Evolutionary conservation across 2,329 filamentous ascomycete species (phyloP), one percentile per base, ranked within the genome.

Genomic region (Amauroascus niger): DNA sequence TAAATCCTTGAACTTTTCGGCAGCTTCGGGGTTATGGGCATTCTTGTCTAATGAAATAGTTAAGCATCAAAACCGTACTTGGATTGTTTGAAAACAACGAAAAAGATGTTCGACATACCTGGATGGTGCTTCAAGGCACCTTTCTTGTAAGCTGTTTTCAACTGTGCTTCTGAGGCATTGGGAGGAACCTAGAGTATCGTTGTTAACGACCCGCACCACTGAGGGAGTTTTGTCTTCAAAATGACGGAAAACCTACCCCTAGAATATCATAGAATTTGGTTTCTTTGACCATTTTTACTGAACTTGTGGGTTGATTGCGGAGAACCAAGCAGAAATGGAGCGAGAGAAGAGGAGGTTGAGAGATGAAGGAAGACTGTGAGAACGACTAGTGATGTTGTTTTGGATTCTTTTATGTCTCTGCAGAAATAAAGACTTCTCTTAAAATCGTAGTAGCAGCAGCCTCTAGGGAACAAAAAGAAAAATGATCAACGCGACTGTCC

Each of bases 1-100:
- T 57, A 96, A 80, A 65, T 96, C 90, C 78, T 98, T 97, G 84
- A 98, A 98, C 74, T 96, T 98, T 58, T 95, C 89, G 63, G 91
- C 89, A 49, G 93, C 90, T 24, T 84, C 86, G 39, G 90, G 89
- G 76, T 95, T 94, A 76, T 93, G 83, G 60, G 85, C 82, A 73
- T 98, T 98, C 80, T 98, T 98, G 74, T 98, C 91, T 94, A 62
- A 14, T 9, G 35, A 35, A 2, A 51, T 18, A 35, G 49, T 43
- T 49, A 44, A n/a, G n/a, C n/a, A n/a, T n/a, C n/a, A n/a, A n/a
- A n/a, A n/a, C n/a, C n/a, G n/a, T n/a, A n/a, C n/a, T n/a, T n/a
- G n/a, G n/a, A n/a, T n/a, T n/a, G n/a, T n/a, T n/a, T n/a, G n/a
- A n/a, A n/a, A n/a, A n/a, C n/a, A n/a, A n/a, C n/a, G n/a, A n/a